phyloP scores from a whole-genome alignment of 306 rosid genomes.

The Phaseolus lunatus region DNA sequence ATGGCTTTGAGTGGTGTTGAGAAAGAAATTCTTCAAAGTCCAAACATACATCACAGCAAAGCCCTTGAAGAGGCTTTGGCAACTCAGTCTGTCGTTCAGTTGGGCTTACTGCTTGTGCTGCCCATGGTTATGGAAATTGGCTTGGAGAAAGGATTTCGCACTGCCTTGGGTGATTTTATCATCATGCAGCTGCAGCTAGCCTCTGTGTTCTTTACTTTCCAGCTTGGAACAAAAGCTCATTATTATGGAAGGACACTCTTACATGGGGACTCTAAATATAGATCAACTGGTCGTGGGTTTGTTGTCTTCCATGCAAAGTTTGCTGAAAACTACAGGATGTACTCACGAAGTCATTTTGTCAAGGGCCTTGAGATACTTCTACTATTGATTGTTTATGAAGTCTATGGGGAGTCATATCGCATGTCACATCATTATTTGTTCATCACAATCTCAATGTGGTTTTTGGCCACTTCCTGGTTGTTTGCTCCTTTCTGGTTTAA shows the following conservation, averaged over 20 bases:
- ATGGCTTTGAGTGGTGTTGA: constrained; percentile 98
- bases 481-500: constrained; percentile 97
- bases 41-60: constrained; percentile 65
- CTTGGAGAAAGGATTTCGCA: constrained; percentile 94
- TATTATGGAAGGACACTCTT: constrained; percentile 91
- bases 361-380: constrained; percentile 89
- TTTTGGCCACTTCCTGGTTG: constrained; percentile 91
- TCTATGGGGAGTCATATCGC: constrained; percentile 73
- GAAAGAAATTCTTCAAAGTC: constrained; percentile 68
- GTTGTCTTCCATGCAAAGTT: constrained; percentile 95
- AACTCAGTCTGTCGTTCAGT: constrained; percentile 85
- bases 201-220: constrained; percentile 96
- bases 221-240: constrained; percentile 96
- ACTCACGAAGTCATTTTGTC: constrained; percentile 94
- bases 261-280: constrained; percentile 96
- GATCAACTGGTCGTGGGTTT: constrained; percentile 95
- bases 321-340: constrained; percentile 90
- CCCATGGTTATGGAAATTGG: constrained; percentile 99
- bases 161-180: constrained; percentile 90
- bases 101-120: constrained; percentile 80
- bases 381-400: constrained; percentile 70
- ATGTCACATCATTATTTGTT: constrained; percentile 72
- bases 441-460: constrained; percentile 93
- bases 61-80: constrained; percentile 96
- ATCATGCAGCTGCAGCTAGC: constrained; percentile 98